Evolutionary conservation across 164 flowering plant genomes (phyloP).

Genomic region (Berberis thunbergii): DNA sequence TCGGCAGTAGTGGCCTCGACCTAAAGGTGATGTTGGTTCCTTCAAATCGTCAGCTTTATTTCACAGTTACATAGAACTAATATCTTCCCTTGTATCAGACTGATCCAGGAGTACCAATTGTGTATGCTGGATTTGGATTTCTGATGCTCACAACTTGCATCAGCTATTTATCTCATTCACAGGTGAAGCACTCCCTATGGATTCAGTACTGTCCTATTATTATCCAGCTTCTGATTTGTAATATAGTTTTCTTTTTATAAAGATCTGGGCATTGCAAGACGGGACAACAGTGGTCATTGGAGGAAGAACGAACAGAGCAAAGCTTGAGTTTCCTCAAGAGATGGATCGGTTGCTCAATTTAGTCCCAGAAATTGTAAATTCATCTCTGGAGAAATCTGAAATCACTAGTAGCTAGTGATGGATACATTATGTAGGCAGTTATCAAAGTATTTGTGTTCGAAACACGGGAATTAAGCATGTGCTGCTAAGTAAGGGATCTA

Average conservation of each 20-base stretch:
- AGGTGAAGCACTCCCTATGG: constrained; percentile 31
- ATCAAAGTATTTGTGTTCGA: background rate
- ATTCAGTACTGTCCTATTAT: background rate
- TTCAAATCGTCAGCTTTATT: background rate
- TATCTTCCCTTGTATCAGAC: constrained; percentile 37
- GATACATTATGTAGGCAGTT: background rate
- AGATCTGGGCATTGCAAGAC: constrained; percentile 97
- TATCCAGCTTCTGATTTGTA: background rate
- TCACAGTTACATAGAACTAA: too few relatives aligned
- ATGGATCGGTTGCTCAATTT: constrained; percentile 67
- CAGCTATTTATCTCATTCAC: constrained; percentile 84
- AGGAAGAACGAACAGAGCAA: constrained; percentile 87
- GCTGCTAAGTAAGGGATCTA: too few relatives aligned
- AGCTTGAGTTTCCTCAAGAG: constrained; percentile 69
- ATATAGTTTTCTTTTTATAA: background rate
- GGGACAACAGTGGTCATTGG: constrained; percentile 81
- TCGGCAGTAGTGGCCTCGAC: constrained; percentile 84
- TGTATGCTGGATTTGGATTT: constrained; percentile 95
- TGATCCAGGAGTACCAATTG: constrained; percentile 94
- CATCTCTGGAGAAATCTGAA: constrained; percentile 20
- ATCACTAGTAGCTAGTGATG: background rate
- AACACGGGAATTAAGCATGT: background rate
- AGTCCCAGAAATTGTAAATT: constrained; percentile 72
- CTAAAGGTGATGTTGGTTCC: constrained; percentile 50
- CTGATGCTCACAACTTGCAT: constrained; percentile 94